Evolutionary conservation across 164 flowering plant genomes (phyloP).

Genomic region (Berberis vulgaris): DNA sequence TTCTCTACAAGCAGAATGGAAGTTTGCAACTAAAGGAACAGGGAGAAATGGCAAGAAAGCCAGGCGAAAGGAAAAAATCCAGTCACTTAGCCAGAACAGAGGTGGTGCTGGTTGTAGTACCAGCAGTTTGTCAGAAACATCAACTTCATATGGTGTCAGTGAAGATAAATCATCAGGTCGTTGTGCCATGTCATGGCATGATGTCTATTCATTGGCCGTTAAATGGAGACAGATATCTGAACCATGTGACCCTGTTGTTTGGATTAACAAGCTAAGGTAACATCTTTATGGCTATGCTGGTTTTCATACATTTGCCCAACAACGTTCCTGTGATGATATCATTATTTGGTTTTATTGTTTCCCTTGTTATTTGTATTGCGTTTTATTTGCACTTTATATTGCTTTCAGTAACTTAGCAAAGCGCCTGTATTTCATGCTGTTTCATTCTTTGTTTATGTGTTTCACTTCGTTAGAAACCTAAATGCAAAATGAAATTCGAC

Average conservation of each 20-base stretch:
- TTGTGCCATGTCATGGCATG: slow-evolving; percentile 65
- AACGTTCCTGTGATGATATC: too few species aligned
- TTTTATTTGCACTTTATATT: too few species aligned
- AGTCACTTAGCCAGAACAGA: slow-evolving; percentile 64
- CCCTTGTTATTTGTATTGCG: too few species aligned
- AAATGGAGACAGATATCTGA: slow-evolving; percentile 99
- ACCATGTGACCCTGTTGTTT: slow-evolving; percentile 96
- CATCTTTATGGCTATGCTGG: background rate
- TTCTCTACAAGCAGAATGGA: slow-evolving; percentile 69
- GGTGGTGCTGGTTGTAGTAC: slow-evolving; percentile 93
- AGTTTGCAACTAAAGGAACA: slow-evolving; percentile 44
- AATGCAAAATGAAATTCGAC: too few species aligned
- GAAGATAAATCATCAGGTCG: slow-evolving; percentile 55
- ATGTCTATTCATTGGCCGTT: slow-evolving; percentile 77
- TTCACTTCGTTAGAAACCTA: too few species aligned
- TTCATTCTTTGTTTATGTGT: too few species aligned
- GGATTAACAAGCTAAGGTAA: slow-evolving; percentile 94
- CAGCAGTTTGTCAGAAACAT: slow-evolving; percentile 60
- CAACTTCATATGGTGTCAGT: slow-evolving; percentile 37
- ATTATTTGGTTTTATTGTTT: too few species aligned
- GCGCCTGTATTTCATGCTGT: too few species aligned
- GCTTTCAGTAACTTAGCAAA: too few species aligned
- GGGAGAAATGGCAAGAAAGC: slow-evolving; percentile 38
- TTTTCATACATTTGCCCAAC: background rate
- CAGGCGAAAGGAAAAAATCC: slow-evolving; percentile 53